Base-by-base conservation (phyloP, 805 yeast genomes). In the Candida pseudofarinosa region DNA sequence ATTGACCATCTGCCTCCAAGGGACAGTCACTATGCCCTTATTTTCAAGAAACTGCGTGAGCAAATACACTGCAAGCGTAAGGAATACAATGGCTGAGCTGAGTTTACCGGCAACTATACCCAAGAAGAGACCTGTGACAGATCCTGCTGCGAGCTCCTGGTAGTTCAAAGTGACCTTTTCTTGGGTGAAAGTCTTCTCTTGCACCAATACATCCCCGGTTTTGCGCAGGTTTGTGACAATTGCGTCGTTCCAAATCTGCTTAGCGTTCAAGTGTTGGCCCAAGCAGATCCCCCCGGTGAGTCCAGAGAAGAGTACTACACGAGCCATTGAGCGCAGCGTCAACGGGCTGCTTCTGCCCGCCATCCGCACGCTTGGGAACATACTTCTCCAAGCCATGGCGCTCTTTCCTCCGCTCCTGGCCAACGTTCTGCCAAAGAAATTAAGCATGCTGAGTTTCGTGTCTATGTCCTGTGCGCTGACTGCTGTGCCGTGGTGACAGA, bases 81-180 rank as follows among this genome's bases (percentile, higher is more conserved):
- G 52, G 20, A 75, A 66, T 33, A 79, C 79, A 28, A 83, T 63
- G 20, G 79, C 67, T 15, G 77, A 66, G 44, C 80, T 72, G 44
- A 83, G 63, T 53, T 80, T 80, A 15, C 88, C 87, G n/a, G 75
- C 71, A 26, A 81, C 62, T 17, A 78, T 65, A 1, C 88, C 88
- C 40, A 76, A 50, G 30, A 77, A 66, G 43, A 81, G 63, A 0
- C 88, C 88, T 5, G 79, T 65, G 54, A 82, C 65, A 1, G 85
- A 78, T 4, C 88, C 88, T 44, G 80, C 60, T 13, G 85, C 73
- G 52, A 83, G 63, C 52, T 83, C 84, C 51, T 75, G 74, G 54
- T 82, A 83, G 60, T 79, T 76, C 48, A 81, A 61, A 43, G 65
- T 67, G 4, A 38, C 40, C n/a, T 32, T 19, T 14, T 14, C 19